These are phyloP conservation scores for Starmerella bombi DNA, from an alignment of 805 yeast species.

Conservation along the genomic window DNA sequence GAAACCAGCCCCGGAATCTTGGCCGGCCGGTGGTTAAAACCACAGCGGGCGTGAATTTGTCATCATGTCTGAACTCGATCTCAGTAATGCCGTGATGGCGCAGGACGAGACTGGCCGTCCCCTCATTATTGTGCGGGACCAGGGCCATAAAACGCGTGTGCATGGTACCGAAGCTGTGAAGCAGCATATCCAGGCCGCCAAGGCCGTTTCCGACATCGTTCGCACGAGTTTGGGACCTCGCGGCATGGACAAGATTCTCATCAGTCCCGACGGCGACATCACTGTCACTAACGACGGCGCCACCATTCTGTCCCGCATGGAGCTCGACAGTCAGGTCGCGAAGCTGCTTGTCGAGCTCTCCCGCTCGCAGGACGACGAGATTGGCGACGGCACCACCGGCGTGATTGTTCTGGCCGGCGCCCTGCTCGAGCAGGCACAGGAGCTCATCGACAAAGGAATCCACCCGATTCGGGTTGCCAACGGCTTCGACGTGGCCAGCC, in stretches of 20 bases:
- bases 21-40: not conserved
- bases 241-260: constrained; percentile 92
- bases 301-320: constrained; percentile 91
- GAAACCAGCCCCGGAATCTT: too few relatives aligned
- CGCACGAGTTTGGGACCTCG: constrained; percentile 93
- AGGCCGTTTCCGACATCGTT: constrained; percentile 84
- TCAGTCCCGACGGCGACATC: constrained; percentile 93
- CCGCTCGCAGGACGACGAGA: constrained; percentile 92
- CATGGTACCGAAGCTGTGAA: constrained; percentile 70
- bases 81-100: constrained; percentile 96
- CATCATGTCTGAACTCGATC: constrained; percentile 40
- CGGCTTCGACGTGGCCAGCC: constrained; percentile 95
- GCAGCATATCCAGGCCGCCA: constrained; percentile 83
- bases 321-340: constrained; percentile 89
- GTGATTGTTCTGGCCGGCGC: constrained; percentile 96
- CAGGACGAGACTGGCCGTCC: constrained; percentile 99
- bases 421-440: constrained; percentile 82
- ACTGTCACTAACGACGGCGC: constrained; percentile 98
- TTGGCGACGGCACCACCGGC: constrained; percentile 98
- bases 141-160: constrained; percentile 45
- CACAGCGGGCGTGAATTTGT: not conserved
- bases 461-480: constrained; percentile 95
- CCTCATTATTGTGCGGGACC: constrained; percentile 89
- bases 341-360: constrained; percentile 87
- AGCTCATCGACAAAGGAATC: constrained; percentile 88